These are phyloP conservation scores for Alternaria infectoria DNA, from an alignment of 2,329 filamentous ascomycete species.

Conservation along the genomic window DNA sequence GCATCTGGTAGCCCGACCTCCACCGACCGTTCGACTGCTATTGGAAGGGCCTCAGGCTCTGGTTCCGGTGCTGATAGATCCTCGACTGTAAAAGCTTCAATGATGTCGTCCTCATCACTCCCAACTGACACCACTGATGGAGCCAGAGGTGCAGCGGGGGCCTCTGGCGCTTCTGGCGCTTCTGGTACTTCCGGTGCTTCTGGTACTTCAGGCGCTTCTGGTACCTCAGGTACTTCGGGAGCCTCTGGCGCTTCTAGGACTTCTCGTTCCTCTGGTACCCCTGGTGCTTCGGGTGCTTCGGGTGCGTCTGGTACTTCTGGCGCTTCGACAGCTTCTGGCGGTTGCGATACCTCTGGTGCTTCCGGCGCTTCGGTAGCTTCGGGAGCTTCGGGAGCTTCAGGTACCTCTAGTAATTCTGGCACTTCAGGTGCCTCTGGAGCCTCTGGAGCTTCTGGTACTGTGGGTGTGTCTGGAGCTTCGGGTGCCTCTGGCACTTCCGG, in stretches of 20 bases:
- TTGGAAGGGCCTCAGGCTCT: not conserved
- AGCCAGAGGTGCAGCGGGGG: not conserved
- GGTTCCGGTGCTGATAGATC: not conserved
- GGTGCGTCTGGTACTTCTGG: not conserved
- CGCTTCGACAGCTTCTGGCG: not conserved
- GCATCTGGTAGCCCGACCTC: slow-evolving; percentile 10
- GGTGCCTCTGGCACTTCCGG: not conserved
- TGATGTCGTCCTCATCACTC: not conserved
- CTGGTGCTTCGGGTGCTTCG: not conserved
- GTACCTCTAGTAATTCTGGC: not conserved
- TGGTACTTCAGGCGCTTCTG: not conserved
- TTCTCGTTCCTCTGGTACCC: not conserved
- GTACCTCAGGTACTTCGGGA: not conserved
- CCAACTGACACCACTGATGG: slow-evolving; percentile 1
- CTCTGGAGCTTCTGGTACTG: not conserved
- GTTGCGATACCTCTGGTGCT: not conserved
- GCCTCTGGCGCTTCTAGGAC: not conserved
- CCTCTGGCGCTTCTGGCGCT: not conserved
- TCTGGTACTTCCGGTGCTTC: not conserved
- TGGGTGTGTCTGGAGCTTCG: not conserved
- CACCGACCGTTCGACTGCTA: not conserved
- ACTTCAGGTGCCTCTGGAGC: not conserved
- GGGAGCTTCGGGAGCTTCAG: not conserved
- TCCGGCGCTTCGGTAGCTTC: not conserved
- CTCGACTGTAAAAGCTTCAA: not conserved